phyloP scores from a whole-genome alignment of 2,329 filamentous ascomycete genomes.

The Exutisphaerella laricina region DNA sequence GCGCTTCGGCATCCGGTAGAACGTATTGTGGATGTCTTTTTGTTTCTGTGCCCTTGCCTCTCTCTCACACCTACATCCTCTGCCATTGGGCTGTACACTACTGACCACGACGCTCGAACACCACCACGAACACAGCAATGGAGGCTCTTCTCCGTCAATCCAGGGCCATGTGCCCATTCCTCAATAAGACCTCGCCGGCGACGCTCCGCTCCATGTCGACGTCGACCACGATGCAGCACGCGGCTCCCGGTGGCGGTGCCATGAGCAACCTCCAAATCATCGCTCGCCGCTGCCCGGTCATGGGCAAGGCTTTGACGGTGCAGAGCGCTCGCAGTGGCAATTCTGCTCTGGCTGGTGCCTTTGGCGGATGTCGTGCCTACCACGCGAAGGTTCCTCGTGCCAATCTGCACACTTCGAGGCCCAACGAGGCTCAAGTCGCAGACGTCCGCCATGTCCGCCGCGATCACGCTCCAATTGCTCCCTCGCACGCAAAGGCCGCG shows the following conservation, averaged over 20 bases:
- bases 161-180: conserved; percentile 93
- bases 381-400: conserved; percentile 55
- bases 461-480: conserved; percentile 21
- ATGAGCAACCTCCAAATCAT: conserved; percentile 96
- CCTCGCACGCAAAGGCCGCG: conserved; percentile 12
- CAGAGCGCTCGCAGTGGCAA: conserved; percentile 55
- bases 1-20: too few species aligned
- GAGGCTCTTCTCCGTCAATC: conserved; percentile 93
- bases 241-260: conserved; percentile 68
- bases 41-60: not conserved
- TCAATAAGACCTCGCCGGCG: conserved; percentile 88
- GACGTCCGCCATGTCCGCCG: conserved; percentile 44
- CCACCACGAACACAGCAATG: conserved; percentile 51
- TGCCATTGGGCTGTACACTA: conserved; percentile 1
- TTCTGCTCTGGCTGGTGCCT: conserved; percentile 44
- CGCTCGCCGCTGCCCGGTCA: conserved; percentile 92
- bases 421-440: conserved; percentile 72
- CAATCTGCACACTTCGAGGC: conserved; percentile 72
- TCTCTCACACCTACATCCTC: not conserved
- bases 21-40: too few species aligned
- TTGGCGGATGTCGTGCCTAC: conserved; percentile 47
- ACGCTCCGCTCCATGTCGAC: conserved; percentile 85
- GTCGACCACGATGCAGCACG: conserved; percentile 59
- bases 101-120: conserved; percentile 1
- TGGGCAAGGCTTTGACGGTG: conserved; percentile 87